Evolutionary conservation across 1,284 basidiomycete genomes (phyloP).

Genomic region (Volvariella surrecta): DNA sequence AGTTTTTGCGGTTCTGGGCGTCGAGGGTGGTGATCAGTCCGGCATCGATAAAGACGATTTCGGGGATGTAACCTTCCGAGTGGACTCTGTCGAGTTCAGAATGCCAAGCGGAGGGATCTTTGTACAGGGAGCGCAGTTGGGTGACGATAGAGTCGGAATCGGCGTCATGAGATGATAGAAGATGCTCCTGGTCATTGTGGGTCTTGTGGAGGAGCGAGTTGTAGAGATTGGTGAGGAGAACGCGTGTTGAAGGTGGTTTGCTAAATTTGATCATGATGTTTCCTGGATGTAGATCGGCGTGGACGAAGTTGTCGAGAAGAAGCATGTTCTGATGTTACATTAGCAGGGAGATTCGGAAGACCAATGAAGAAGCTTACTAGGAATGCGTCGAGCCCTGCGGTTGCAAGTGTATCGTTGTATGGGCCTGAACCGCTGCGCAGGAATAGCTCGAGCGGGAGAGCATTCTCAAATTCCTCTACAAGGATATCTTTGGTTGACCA

Average conservation of each 20-base stretch:
- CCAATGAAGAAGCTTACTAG: conserved; percentile 46
- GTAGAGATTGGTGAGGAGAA: conserved; percentile 51
- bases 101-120: conserved; percentile 64
- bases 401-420: conserved; percentile 86
- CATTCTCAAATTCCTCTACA: conserved; percentile 92
- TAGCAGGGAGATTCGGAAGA: conserved; percentile 2
- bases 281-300: conserved; percentile 90
- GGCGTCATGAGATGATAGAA: conserved; percentile 25
- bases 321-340: conserved; percentile 79
- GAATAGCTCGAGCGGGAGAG: conserved; percentile 86
- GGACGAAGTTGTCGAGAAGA: conserved; percentile 95
- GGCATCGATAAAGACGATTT: conserved; percentile 95
- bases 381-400: conserved; percentile 92
- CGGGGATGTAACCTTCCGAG: conserved; percentile 79
- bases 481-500: conserved; percentile 80
- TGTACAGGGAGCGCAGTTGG: conserved; percentile 47
- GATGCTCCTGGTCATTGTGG: conserved; percentile 33
- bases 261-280: conserved; percentile 98
- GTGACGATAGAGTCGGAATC: conserved; percentile 67
- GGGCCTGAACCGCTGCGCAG: conserved; percentile 86
- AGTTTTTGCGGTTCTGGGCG: conserved; percentile 79
- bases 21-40: conserved; percentile 89
- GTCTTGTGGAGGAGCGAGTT: conserved; percentile 25
- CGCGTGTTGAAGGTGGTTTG: conserved; percentile 61
- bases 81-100: conserved; percentile 60